These are phyloP conservation scores for Coniella vitis DNA, from an alignment of 2,329 filamentous ascomycete genomes.

Conservation along the genomic window DNA sequence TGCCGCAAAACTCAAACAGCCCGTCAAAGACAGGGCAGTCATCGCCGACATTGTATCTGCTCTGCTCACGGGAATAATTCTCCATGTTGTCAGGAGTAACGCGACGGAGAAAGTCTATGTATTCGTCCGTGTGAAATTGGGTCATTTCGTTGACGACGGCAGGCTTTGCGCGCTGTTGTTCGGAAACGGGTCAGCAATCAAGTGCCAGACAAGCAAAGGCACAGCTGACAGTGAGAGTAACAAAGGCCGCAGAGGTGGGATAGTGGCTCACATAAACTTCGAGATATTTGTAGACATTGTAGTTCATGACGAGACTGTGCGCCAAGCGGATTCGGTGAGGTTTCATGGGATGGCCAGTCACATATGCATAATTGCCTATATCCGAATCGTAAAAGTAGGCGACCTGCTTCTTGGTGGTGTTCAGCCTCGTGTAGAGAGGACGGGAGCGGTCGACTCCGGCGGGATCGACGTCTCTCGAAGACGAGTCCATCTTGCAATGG, in stretches of 20 bases:
- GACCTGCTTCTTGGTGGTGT: conserved; percentile 62
- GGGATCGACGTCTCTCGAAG: conserved; percentile 20
- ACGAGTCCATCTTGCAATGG: neutral
- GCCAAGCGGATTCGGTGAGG: conserved; percentile 92
- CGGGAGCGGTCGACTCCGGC: conserved; percentile 35
- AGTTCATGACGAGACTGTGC: conserved; percentile 93
- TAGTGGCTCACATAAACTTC: conserved; percentile 74
- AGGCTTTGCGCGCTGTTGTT: conserved; percentile 66
- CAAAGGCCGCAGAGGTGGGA: conserved; percentile 33
- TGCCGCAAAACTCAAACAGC: conserved; percentile 92
- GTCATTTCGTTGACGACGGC: conserved; percentile 86
- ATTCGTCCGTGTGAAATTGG: conserved; percentile 90
- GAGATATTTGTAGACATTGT: conserved; percentile 94
- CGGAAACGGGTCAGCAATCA: conserved; percentile 22
- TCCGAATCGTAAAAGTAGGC: conserved; percentile 99
- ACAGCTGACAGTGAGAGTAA: too few species aligned
- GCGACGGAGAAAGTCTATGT: conserved; percentile 89
- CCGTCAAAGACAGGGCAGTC: conserved; percentile 98
- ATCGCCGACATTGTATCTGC: conserved; percentile 89
- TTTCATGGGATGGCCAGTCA: conserved; percentile 97
- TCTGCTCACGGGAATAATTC: conserved; percentile 80
- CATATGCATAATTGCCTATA: conserved; percentile 97
- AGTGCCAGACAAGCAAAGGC: too few species aligned
- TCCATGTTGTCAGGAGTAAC: conserved; percentile 99
- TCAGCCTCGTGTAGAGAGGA: conserved; percentile 40